A percentile compares a stretch with the other conserved stretches of the same genome.
Evolutionary conservation across 805 yeast species (phyloP).

Genomic region (Kodamaea sagamina): DNA sequence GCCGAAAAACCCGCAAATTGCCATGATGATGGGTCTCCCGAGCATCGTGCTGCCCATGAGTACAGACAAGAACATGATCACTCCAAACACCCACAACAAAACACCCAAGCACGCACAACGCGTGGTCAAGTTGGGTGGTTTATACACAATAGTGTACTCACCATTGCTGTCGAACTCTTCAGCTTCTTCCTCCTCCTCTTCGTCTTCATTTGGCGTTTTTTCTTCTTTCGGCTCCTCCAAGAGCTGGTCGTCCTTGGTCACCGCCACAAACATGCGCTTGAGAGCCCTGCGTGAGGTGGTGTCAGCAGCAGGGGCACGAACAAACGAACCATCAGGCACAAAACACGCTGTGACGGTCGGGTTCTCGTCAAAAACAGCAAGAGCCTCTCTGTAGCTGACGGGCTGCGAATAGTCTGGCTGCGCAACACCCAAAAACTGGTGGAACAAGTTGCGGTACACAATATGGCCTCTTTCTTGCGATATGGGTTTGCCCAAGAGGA

Average conservation of each 20-base stretch:
- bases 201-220: conserved; percentile 42
- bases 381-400: conserved; percentile 49
- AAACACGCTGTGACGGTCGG: conserved; percentile 53
- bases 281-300: conserved; percentile 66
- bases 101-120: conserved; percentile 55
- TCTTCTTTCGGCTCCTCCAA: conserved; percentile 23
- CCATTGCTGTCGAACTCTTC: conserved; percentile 42
- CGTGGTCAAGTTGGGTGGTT: conserved; percentile 73
- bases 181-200: conserved; percentile 43
- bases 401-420: conserved; percentile 63
- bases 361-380: conserved; percentile 43
- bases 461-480: conserved; percentile 72
- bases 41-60: conserved; percentile 25
- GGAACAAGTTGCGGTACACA: conserved; percentile 52
- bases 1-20: conserved; percentile 9
- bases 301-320: conserved; percentile 87
- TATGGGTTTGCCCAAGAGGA: conserved; percentile 62
- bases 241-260: conserved; percentile 73
- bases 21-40: conserved; percentile 25
- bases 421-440: conserved; percentile 42
- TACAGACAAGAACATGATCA: conserved; percentile 28
- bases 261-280: conserved; percentile 73
- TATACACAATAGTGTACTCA: conserved; percentile 73
- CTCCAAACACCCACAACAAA: conserved; percentile 50
- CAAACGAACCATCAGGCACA: conserved; percentile 77